Evolutionary conservation across 495 filamentous ascomycete species (phyloP).

Genomic region (Penicillium cataractarum): DNA sequence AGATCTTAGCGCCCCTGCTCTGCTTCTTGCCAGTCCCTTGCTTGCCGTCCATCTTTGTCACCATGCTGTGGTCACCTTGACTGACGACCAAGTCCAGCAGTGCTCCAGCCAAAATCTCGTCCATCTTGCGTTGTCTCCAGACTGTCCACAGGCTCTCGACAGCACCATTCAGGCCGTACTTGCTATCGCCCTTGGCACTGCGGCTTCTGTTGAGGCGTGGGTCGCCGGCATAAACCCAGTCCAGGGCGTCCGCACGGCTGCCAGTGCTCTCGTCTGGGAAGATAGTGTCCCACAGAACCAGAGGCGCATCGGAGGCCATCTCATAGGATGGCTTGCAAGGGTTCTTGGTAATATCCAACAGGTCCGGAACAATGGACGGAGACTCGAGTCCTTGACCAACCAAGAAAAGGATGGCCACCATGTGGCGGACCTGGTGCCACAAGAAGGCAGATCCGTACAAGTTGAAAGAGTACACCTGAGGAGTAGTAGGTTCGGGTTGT

Average conservation of each 20-base stretch:
- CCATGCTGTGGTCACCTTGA: conserved; percentile 47
- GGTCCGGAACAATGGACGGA: conserved; percentile 67
- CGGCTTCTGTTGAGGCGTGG: conserved; percentile 37
- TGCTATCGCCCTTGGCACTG: conserved; percentile 47
- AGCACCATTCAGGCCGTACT: conserved; percentile 67
- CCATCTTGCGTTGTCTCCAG: conserved; percentile 86
- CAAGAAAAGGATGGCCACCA: conserved; percentile 83
- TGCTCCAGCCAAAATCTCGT: conserved; percentile 74
- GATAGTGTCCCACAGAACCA: conserved; percentile 94
- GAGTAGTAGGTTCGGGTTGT: conserved; percentile 24
- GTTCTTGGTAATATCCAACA: conserved; percentile 71
- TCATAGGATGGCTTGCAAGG: conserved; percentile 79
- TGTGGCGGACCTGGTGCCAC: conserved; percentile 96
- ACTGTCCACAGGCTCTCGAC: conserved; percentile 74
- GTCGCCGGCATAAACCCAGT: conserved; percentile 79
- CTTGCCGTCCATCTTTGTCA: conserved; percentile 27
- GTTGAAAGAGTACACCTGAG: conserved; percentile 82
- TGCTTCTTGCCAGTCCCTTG: conserved; percentile 29
- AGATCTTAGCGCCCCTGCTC: conserved; percentile 60
- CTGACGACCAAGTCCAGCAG: conserved; percentile 65
- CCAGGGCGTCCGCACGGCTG: conserved; percentile 62
- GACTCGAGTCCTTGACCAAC: conserved; percentile 88
- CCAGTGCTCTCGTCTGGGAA: conserved; percentile 67
- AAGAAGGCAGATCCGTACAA: conserved; percentile 92
- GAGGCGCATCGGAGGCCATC: conserved; percentile 85